phyloP scores from a whole-genome alignment of 805 yeast species.

The Ogataea thermomethanolica region DNA sequence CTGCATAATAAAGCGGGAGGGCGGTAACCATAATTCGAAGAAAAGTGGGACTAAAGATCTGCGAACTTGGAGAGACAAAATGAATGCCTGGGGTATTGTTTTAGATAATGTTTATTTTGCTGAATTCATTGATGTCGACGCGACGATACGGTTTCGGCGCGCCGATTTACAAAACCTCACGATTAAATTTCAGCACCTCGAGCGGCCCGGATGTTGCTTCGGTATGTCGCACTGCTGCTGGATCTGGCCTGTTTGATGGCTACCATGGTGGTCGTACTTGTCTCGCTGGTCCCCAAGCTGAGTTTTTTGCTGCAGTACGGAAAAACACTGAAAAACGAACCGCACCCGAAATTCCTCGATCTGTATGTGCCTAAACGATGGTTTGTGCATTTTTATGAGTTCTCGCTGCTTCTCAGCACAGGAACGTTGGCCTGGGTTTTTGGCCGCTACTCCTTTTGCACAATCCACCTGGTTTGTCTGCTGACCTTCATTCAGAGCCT shows the following conservation, averaged over 20 bases:
- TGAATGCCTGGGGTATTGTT: neutral
- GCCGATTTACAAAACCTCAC: neutral
- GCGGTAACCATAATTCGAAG: constrained; percentile 9
- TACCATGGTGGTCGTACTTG: constrained; percentile 30
- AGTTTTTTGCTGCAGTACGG: constrained; percentile 43
- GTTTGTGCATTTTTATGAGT: constrained; percentile 60
- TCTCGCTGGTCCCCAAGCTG: constrained; percentile 30
- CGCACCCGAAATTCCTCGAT: constrained; percentile 1
- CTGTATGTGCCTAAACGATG: constrained; percentile 57
- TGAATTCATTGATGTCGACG: constrained; percentile 7
- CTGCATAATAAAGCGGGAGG: constrained; percentile 17
- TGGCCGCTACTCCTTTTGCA: neutral
- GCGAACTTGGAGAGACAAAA: neutral
- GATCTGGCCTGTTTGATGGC: constrained; percentile 9
- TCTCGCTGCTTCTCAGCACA: constrained; percentile 30
- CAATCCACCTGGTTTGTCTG: constrained; percentile 7
- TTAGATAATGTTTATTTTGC: neutral
- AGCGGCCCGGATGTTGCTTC: neutral
- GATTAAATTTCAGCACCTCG: neutral
- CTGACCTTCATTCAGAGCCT: constrained; percentile 46
- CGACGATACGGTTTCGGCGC: constrained; percentile 5
- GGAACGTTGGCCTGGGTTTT: neutral
- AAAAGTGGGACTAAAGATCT: too few species aligned
- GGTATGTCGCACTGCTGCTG: neutral
- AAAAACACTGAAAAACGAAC: constrained; percentile 32